Percentiles rank a stretch among this genome's conserved stretches.
Evolutionary conservation across 345 rosid species (phyloP).

Genomic region (Microthlaspi erraticum): DNA sequence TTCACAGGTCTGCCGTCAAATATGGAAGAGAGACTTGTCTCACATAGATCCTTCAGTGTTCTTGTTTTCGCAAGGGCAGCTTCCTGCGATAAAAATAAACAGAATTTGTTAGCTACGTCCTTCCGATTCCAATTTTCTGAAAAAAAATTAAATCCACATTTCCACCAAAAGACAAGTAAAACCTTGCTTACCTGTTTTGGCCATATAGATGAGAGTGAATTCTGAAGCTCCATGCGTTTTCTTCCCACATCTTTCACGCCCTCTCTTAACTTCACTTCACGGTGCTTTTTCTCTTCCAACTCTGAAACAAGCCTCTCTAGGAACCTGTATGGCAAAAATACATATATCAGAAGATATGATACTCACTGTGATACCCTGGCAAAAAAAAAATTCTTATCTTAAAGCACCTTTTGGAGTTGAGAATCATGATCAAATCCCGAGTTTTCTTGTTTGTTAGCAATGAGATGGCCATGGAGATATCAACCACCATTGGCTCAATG

Average conservation of each 20-base stretch:
- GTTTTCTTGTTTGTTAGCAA: constrained; percentile 85
- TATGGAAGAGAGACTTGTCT: constrained; percentile 81
- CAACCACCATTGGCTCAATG: constrained; percentile 70
- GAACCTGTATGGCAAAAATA: constrained; percentile 58
- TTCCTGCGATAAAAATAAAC: constrained; percentile 59
- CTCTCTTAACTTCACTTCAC: constrained; percentile 76
- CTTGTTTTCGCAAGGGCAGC: constrained; percentile 78
- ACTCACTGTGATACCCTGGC: constrained; percentile 1
- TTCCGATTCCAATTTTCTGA: constrained; percentile 15
- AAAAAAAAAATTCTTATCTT: constrained; percentile 20
- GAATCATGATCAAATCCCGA: constrained; percentile 85
- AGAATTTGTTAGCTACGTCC: constrained; percentile 11
- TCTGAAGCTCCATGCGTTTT: constrained; percentile 91
- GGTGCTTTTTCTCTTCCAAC: constrained; percentile 89
- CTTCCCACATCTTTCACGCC: constrained; percentile 79
- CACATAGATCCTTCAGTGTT: constrained; percentile 88
- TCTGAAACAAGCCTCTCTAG: constrained; percentile 80
- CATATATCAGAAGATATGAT: constrained; percentile 19
- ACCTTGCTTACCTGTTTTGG: constrained; percentile 76
- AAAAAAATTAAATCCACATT: background rate
- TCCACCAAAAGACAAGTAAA: constrained; percentile 11
- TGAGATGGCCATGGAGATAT: constrained; percentile 66
- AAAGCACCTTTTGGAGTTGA: constrained; percentile 89
- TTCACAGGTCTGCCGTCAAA: constrained; percentile 98
- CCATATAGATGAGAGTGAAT: constrained; percentile 87